Conservation (phyloP, 176 grass and related monocot species). For the Oryza longistaminata region DNA sequence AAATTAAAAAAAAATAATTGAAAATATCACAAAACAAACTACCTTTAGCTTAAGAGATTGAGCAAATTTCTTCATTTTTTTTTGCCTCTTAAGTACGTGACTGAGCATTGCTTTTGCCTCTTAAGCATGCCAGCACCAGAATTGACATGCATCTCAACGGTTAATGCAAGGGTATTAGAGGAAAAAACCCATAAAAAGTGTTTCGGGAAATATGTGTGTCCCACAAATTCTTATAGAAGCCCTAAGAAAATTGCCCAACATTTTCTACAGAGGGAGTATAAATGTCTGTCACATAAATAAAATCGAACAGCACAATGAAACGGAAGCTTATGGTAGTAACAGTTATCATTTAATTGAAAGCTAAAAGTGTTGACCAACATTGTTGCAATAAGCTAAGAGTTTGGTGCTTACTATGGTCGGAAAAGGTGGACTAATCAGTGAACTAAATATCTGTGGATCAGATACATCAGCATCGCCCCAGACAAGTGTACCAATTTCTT, state of each 20-base stretch:
- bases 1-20: not conserved
- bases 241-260: no score
- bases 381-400: not conserved
- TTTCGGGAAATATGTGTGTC: no score
- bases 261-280: no score
- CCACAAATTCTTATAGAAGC: no score
- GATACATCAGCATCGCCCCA: conserved; percentile 59
- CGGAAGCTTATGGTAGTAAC: no score
- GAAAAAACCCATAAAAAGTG: no score
- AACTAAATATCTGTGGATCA: conserved; percentile 46
- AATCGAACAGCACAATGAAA: no score
- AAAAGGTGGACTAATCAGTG: conserved; percentile 51
- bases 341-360: not conserved
- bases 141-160: no score
- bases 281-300: no score
- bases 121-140: not conserved
- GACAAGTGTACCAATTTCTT: conserved; percentile 66
- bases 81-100: not conserved
- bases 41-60: conserved; percentile 68
- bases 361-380: not conserved
- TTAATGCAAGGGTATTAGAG: no score
- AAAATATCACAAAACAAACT: conserved; percentile 12
- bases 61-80: no score
- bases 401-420: conserved; percentile 63
- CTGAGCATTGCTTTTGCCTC: not conserved